Percentiles rank a stretch among this genome's conserved stretches.
phyloP scores from a whole-genome alignment of 257 asterid genomes.

The Sherardia arvensis region DNA sequence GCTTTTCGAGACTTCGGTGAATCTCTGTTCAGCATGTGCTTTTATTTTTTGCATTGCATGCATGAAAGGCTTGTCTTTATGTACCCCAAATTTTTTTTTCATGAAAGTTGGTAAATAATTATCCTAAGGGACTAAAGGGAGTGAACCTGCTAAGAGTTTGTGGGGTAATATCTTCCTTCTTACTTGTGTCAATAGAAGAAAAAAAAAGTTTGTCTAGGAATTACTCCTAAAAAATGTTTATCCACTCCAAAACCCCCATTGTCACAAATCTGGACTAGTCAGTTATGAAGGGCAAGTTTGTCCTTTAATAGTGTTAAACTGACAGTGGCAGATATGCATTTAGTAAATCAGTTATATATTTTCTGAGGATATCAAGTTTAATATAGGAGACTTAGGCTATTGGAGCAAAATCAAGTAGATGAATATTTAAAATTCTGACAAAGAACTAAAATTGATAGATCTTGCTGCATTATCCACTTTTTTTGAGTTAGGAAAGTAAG shows the following conservation, averaged over 20 bases:
- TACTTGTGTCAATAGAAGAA: too few relatives aligned
- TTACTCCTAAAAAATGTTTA: background rate
- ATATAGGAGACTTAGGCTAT: background rate
- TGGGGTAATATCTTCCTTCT: too few relatives aligned
- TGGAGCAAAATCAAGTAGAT: background rate
- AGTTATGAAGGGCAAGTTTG: background rate
- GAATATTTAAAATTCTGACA: too few relatives aligned
- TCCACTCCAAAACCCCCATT: background rate
- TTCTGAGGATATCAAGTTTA: background rate
- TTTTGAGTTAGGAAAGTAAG: background rate
- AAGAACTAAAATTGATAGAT: too few relatives aligned
- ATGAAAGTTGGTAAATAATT: background rate
- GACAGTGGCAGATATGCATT: background rate
- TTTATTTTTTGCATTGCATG: background rate
- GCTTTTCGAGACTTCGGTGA: too few relatives aligned
- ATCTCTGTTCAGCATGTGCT: too few relatives aligned
- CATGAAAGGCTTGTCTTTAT: too few relatives aligned
- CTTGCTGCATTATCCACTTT: background rate
- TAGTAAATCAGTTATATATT: too few relatives aligned
- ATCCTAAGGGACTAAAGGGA: background rate
- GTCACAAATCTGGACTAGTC: background rate
- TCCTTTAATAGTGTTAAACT: background rate
- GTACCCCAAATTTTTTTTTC: background rate
- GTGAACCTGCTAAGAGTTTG: background rate
- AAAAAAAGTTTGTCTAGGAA: too few relatives aligned